Percentiles rank a stretch among this genome's conserved stretches.
Evolutionary conservation across 805 yeast species (phyloP).

Genomic region (Zygoascus biomembranicola): DNA sequence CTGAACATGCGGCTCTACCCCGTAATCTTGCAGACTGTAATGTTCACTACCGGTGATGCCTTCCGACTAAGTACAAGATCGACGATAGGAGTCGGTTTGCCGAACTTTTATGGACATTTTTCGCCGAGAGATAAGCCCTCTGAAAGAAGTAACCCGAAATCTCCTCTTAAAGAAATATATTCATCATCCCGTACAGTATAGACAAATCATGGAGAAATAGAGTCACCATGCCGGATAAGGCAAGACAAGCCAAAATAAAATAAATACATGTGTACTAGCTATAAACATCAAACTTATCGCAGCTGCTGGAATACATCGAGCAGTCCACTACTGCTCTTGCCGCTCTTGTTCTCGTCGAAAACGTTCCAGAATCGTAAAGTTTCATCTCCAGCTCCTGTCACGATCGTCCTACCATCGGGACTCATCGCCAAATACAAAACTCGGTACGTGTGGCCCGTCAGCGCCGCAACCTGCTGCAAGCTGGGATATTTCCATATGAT

Average conservation of each 20-base stretch:
- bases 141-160: too few relatives aligned
- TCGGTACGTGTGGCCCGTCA: slow-evolving; percentile 90
- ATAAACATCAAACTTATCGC: slow-evolving; percentile 4
- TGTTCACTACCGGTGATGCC: neutral
- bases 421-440: slow-evolving; percentile 84
- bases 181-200: too few relatives aligned
- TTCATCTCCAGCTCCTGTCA: slow-evolving; percentile 98
- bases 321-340: slow-evolving; percentile 4
- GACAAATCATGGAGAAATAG: too few relatives aligned
- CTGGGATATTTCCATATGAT: slow-evolving; percentile 91
- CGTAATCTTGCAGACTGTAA: neutral
- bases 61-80: too few relatives aligned
- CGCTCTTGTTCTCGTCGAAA: slow-evolving; percentile 49
- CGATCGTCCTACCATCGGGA: slow-evolving; percentile 94
- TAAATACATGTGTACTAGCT: neutral
- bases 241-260: neutral
- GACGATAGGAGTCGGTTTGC: too few relatives aligned
- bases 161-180: too few relatives aligned
- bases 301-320: slow-evolving; percentile 18
- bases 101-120: too few relatives aligned
- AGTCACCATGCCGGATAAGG: too few relatives aligned
- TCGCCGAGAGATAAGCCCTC: too few relatives aligned
- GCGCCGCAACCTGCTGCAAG: slow-evolving; percentile 85
- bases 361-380: slow-evolving; percentile 93
- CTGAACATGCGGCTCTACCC: neutral